phyloP scores from a whole-genome alignment of 2,329 filamentous ascomycete genomes.

The Apiospora hydei region DNA sequence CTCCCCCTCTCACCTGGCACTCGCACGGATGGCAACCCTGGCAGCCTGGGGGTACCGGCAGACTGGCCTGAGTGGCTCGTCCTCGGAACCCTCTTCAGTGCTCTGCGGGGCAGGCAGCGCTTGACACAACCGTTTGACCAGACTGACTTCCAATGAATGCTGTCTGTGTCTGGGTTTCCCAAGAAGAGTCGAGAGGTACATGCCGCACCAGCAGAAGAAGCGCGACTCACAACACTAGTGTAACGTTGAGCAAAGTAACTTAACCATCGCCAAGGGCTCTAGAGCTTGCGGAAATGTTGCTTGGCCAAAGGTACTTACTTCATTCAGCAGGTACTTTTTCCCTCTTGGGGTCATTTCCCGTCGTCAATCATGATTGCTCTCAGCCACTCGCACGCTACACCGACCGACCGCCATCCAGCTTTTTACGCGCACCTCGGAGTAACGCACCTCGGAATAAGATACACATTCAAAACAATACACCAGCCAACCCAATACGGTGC shows the following conservation, averaged over 20 bases:
- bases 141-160: not conserved
- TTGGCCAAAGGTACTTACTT: not conserved
- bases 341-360: not conserved
- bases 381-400: constrained; percentile 15
- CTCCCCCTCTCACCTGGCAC: not conserved
- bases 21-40: constrained; percentile 12
- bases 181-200: not conserved
- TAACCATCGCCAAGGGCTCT: not conserved
- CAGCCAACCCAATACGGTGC: not conserved
- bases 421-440: not conserved
- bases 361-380: constrained; percentile 13
- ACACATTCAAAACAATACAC: not conserved
- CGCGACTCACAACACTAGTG: constrained; percentile 14
- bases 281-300: not conserved
- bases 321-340: constrained; percentile 2
- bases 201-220: constrained; percentile 9
- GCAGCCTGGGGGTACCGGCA: not conserved
- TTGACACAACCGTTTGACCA: constrained; percentile 11
- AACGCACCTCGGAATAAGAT: not conserved
- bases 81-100: constrained; percentile 4
- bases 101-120: constrained; percentile 17
- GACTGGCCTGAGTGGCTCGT: constrained; percentile 15
- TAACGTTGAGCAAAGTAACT: constrained; percentile 17
- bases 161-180: not conserved
- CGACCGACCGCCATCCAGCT: constrained; percentile 4